phyloP scores from a whole-genome alignment of 2,329 filamentous ascomycete species.

The Colletotrichum sojae region DNA sequence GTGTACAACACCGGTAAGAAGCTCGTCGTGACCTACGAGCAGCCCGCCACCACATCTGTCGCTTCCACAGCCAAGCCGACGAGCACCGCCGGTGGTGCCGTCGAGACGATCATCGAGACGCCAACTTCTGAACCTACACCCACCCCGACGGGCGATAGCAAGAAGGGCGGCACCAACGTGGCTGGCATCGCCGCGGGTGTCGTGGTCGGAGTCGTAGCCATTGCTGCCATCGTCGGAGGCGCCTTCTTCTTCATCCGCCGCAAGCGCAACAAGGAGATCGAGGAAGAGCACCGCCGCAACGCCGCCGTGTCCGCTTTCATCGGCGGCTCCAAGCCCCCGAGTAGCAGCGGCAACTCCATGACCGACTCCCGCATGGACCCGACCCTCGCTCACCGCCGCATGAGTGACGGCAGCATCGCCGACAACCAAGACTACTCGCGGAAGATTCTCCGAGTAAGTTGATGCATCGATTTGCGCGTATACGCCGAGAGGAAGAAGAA shows the following conservation, averaged over 20 bases:
- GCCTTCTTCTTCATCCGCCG: slow-evolving; percentile 82
- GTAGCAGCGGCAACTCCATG: slow-evolving; percentile 77
- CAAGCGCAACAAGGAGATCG: slow-evolving; percentile 81
- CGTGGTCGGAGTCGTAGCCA: slow-evolving; percentile 83
- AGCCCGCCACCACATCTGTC: slow-evolving; percentile 47
- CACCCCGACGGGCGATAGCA: slow-evolving; percentile 19
- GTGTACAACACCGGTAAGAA: slow-evolving; percentile 66
- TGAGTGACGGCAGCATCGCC: slow-evolving; percentile 96
- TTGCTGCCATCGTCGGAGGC: slow-evolving; percentile 77
- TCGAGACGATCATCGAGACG: slow-evolving; percentile 30
- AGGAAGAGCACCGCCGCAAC: slow-evolving; percentile 88
- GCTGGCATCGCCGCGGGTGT: slow-evolving; percentile 89
- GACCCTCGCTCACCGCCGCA: slow-evolving; percentile 84
- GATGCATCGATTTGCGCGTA: not conserved
- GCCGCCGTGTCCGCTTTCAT: slow-evolving; percentile 85
- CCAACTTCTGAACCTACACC: slow-evolving; percentile 39
- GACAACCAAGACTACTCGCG: slow-evolving; percentile 98
- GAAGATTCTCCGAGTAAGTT: slow-evolving; percentile 90
- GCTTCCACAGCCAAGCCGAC: slow-evolving; percentile 42
- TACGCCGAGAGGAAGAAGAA: not conserved
- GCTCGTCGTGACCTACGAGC: slow-evolving; percentile 54
- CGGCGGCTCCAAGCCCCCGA: slow-evolving; percentile 72
- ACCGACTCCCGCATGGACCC: slow-evolving; percentile 90
- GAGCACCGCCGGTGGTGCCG: slow-evolving; percentile 29
- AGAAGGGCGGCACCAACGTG: slow-evolving; percentile 71